Conservation (phyloP, 345 rosid genomes). For the Populus tremula region DNA sequence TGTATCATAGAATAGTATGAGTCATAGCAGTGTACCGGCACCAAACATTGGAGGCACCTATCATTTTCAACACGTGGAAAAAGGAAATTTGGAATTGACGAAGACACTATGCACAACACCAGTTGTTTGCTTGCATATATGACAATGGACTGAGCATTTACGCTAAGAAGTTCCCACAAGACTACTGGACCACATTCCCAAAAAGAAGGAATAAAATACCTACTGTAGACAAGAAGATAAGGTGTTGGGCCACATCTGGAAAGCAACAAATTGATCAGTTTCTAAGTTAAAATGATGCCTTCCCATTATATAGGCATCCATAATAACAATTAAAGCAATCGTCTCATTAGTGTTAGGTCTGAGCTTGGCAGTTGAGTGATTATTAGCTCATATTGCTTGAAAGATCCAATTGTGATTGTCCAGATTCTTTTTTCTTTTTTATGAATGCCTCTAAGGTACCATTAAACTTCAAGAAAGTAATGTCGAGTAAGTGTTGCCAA, state of each 20-base stretch:
- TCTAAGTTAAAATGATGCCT: background rate
- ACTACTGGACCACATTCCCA: background rate
- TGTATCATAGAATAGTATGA: background rate
- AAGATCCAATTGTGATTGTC: background rate
- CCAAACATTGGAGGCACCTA: background rate
- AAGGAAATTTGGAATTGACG: background rate
- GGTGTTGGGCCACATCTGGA: background rate
- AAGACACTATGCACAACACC: background rate
- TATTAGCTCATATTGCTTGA: background rate
- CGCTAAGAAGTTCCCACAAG: background rate
- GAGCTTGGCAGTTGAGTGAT: background rate
- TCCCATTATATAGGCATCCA: background rate
- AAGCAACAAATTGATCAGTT: background rate
- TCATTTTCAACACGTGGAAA: background rate
- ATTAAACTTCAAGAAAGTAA: too few relatives aligned
- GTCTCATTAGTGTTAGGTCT: background rate
- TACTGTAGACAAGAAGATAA: background rate
- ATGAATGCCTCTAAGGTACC: background rate
- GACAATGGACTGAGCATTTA: background rate
- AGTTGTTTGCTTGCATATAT: background rate
- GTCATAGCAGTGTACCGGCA: background rate
- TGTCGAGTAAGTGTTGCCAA: background rate
- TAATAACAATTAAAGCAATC: background rate
- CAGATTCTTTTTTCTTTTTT: background rate
- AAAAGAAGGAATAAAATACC: background rate